Base-by-base conservation (phyloP, 371 early-diverging fungal genomes). In the Zancudomyces culisetae region DNA sequence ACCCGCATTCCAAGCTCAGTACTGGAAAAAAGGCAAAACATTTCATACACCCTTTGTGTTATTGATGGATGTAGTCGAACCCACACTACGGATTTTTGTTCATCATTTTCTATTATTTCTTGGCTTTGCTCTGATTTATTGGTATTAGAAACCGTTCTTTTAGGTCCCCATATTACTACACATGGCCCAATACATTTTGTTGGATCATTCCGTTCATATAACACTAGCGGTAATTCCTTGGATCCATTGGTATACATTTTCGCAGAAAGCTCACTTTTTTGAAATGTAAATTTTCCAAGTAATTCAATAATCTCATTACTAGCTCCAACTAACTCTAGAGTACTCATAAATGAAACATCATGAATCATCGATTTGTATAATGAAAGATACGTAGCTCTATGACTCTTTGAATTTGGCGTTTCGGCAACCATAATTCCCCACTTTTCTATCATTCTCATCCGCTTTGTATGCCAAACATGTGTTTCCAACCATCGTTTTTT, bases 381-480 rank as follows among this genome's bases (percentile, higher is more conserved):
- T 0, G 90, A 81, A 18, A 85, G 68, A 64, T 82, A 89, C 0
- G 76, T 70, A 0, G 86, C 70, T 39, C 83, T 70, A 15, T 76
- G 72, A 49, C 83, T 79, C 63, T 92, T 88, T 43, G 81, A 83
- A 61, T 85, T 92, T 6, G 91, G 86, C 42, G 78, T 75, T n/a
- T 76, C 71, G 10, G 87, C 58, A 24, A 58, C 23, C 55, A 64
- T 59, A 20, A 51, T 54, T 13, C 91, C 91, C 92, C 91, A 92
- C n/a, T 76, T 59, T 49, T 86, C 76, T 22, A 49, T 61, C 95
- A 96, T 94, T 47, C 88, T 81, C 83, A 92, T 86, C 47, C 97
- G 74, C 61, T 96, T 96, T 6, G 92, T 81, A 56, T 95, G 94
- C 95, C 96, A 96, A 28, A 95, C 74, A 66, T 96, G 97, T n/a